phyloP scores from a whole-genome alignment of 768 basidiomycete genomes.

The Mycena haematopus region DNA sequence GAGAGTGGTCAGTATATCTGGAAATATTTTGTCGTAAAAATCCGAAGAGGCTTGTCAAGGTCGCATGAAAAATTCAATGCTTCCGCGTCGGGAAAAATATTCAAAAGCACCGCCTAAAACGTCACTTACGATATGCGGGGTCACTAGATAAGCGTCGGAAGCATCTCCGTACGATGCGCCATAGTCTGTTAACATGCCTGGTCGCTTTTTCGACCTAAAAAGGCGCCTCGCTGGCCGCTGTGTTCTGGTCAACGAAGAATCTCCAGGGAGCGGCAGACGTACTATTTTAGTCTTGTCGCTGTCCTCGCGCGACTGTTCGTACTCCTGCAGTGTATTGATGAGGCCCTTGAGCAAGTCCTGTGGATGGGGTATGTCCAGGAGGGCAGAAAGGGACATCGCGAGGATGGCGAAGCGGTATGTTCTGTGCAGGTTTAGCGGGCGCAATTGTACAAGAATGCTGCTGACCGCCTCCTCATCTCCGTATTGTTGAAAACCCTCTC shows the following conservation, averaged over 20 bases:
- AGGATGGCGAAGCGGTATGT: conserved; percentile 85
- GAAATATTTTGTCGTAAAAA: background rate
- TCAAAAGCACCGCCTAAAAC: background rate
- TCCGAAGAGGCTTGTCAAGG: background rate
- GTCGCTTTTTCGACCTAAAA: conserved; percentile 69
- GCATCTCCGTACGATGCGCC: conserved; percentile 63
- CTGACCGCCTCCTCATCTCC: conserved; percentile 81
- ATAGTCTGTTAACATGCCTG: conserved; percentile 65
- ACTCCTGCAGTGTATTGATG: conserved; percentile 74
- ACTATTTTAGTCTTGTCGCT: conserved; percentile 73
- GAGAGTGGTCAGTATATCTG: background rate
- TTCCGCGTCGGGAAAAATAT: background rate
- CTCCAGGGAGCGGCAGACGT: conserved; percentile 2
- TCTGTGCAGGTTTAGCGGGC: conserved; percentile 44
- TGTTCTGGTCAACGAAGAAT: conserved; percentile 10
- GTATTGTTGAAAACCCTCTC: conserved; percentile 75
- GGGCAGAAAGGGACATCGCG: conserved; percentile 83
- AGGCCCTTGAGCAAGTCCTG: conserved; percentile 81
- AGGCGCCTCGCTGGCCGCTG: conserved; percentile 49
- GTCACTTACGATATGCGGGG: conserved; percentile 74
- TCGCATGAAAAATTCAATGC: background rate
- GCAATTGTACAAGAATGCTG: conserved; percentile 10
- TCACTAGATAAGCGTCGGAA: conserved; percentile 70
- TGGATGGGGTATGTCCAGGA: conserved; percentile 82
- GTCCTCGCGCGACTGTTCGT: conserved; percentile 80